phyloP scores from a whole-genome alignment of 106 monocot species.

The Phalaenopsis equestris region DNA sequence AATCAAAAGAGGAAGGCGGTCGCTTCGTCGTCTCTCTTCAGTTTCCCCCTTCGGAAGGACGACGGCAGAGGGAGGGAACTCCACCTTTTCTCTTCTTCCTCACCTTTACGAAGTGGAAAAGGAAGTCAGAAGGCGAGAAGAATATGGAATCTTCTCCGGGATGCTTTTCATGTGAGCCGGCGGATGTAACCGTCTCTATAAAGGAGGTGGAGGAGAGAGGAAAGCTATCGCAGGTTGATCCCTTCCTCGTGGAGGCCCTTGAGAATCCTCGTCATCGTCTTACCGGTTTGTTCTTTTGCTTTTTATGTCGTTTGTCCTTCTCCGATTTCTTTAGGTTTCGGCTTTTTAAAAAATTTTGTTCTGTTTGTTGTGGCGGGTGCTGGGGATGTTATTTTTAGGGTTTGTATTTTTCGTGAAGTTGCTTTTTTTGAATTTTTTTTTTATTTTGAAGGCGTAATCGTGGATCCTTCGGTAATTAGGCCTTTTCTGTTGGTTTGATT shows the following conservation, averaged over 20 bases:
- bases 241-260: slow-evolving; percentile 23
- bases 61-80: slow-evolving; percentile 1
- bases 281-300: slow-evolving; percentile 11
- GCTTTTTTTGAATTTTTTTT: background rate
- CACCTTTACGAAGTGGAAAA: background rate
- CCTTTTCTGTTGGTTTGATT: background rate
- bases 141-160: background rate
- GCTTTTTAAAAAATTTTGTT: background rate
- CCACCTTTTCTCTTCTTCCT: background rate
- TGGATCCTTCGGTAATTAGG: background rate
- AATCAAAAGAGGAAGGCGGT: background rate
- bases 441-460: background rate
- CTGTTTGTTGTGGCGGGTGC: background rate
- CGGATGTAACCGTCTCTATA: background rate
- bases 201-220: background rate
- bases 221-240: slow-evolving; percentile 8
- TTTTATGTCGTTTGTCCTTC: background rate
- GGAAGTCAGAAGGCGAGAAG: background rate
- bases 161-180: background rate
- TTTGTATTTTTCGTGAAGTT: background rate
- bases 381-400: background rate
- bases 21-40: background rate
- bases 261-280: slow-evolving; percentile 24
- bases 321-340: background rate
- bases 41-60: background rate